A percentile compares a stretch with the other conserved stretches of the same genome.
phyloP scores from a whole-genome alignment of 176 grass and related monocot genomes.

The Oryza meyeriana region DNA sequence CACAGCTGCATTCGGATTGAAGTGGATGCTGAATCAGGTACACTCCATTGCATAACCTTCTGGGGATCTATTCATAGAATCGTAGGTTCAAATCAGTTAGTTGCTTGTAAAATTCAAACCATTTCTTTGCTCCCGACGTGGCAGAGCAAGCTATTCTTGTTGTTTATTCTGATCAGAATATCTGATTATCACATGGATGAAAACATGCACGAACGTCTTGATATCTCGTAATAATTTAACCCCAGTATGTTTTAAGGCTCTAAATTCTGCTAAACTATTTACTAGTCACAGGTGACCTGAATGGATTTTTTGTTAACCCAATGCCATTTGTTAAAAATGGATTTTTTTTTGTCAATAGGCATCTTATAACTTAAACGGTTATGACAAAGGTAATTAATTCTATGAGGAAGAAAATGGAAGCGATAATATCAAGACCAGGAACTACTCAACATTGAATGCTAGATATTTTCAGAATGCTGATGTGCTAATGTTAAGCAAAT shows the following conservation, averaged over 20 bases:
- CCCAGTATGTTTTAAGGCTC: not conserved
- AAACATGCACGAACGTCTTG: not conserved
- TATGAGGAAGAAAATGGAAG: not conserved
- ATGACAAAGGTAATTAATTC: too few relatives aligned
- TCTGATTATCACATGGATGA: not conserved
- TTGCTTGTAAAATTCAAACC: not conserved
- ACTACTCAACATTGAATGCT: not conserved
- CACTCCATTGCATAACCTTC: not conserved
- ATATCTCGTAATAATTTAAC: not conserved
- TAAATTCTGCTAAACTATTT: not conserved
- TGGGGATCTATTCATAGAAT: not conserved
- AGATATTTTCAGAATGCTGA: not conserved
- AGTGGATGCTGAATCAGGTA: conserved; percentile 99
- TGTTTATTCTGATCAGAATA: not conserved
- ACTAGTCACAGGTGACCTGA: not conserved
- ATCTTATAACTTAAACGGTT: not conserved
- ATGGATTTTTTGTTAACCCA: not conserved
- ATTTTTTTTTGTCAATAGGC: not conserved
- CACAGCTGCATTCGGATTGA: conserved; percentile 82
- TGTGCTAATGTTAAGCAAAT: not conserved
- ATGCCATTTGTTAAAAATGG: not conserved
- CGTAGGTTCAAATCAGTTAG: not conserved
- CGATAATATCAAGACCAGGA: not conserved
- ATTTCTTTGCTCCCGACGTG: not conserved
- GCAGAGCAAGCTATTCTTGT: not conserved